Percentiles rank a stretch among this genome's conserved stretches.
phyloP scores from a whole-genome alignment of 176 grass and related monocot species.

The Triticum urartu region DNA sequence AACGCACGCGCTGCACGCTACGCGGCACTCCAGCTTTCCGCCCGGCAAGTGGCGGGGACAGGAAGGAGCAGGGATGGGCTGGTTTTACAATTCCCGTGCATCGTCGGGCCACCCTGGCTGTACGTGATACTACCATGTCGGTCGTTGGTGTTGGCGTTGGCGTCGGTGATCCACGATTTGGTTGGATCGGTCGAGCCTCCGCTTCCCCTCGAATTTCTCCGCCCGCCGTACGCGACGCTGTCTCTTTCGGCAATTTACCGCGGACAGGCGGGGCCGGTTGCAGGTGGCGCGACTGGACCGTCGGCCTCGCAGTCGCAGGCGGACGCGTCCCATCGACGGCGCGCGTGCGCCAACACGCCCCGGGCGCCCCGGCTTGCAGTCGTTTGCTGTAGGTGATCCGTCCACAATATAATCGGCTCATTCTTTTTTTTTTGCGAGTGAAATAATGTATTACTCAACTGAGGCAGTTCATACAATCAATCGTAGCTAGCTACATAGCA shows the following conservation, averaged over 20 bases:
- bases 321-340: background rate
- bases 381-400: no score
- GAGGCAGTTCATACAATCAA: no score
- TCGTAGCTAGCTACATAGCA: no score
- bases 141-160: background rate
- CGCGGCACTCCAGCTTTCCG: background rate
- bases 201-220: background rate
- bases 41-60: background rate
- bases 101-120: conserved; percentile 5
- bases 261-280: background rate
- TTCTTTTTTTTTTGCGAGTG: no score
- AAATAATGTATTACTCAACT: no score
- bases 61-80: background rate
- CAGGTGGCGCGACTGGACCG: conserved; percentile 13
- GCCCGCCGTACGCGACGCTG: background rate
- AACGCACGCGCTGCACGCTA: background rate
- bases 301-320: conserved; percentile 22
- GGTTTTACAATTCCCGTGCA: background rate
- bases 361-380: background rate
- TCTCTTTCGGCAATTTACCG: background rate
- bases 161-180: conserved; percentile 32
- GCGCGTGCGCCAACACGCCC: conserved; percentile 1
- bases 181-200: background rate
- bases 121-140: background rate
- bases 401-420: no score